Conservation (phyloP, 345 rosid genomes). For the Eucalyptus tenuipes region DNA sequence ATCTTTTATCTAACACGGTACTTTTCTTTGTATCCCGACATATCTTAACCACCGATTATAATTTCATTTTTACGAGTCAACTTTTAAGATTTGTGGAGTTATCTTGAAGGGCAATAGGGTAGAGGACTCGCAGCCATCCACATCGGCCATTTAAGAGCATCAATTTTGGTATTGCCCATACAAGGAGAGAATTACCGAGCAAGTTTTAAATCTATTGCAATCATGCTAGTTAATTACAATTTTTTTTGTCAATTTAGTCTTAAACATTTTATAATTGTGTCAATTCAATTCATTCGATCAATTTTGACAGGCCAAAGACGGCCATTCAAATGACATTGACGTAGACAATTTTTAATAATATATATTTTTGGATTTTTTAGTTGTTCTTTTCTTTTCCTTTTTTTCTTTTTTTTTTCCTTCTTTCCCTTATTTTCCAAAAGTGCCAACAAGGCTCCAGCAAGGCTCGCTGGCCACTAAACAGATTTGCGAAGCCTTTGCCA, state of each 20-base stretch:
- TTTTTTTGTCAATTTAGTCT: no score
- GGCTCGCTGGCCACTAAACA: no score
- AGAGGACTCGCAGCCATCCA: background rate
- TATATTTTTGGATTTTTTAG: no score
- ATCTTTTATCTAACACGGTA: background rate
- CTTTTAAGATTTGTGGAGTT: background rate
- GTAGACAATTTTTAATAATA: no score
- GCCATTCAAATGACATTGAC: accelerated
- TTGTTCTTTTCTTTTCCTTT: no score
- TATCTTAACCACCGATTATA: background rate
- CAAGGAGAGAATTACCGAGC: background rate
- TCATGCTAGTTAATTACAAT: accelerated
- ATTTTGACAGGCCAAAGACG: accelerated
- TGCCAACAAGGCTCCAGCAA: background rate
- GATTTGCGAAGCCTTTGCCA: accelerated
- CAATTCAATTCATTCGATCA: no score
- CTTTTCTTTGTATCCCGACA: background rate
- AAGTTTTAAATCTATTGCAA: no score
- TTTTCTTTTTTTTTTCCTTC: no score
- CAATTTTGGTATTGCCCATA: background rate
- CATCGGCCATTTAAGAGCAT: background rate
- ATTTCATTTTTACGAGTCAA: background rate
- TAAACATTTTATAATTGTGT: no score
- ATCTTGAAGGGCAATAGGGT: background rate
- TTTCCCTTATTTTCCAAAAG: background rate